Evolutionary conservation across 805 yeast genomes (phyloP).

Genomic region (Saccharomyces paradoxus): DNA sequence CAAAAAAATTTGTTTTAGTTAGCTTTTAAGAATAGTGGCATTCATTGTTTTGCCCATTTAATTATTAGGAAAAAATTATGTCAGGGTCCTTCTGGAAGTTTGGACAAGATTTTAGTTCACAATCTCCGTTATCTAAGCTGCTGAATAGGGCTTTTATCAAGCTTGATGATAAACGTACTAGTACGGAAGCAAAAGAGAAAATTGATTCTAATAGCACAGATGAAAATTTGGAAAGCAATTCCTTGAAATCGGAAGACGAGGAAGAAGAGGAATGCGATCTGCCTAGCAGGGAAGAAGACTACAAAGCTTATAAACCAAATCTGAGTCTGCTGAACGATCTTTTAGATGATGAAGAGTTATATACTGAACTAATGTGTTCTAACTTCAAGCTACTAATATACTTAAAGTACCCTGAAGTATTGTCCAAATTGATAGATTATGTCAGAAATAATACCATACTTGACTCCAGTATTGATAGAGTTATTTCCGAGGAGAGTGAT

Average conservation of each 20-base stretch:
- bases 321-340: constrained; percentile 44
- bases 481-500: constrained; percentile 6
- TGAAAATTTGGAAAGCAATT: constrained; percentile 29
- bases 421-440: constrained; percentile 59
- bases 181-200: constrained; percentile 1
- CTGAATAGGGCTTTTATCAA: constrained; percentile 32
- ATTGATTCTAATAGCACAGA: not conserved
- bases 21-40: not conserved
- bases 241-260: constrained; percentile 25
- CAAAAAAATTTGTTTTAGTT: not conserved
- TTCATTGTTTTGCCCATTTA: not conserved
- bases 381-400: constrained; percentile 71
- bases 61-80: constrained; percentile 17
- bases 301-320: constrained; percentile 35
- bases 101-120: constrained; percentile 48
- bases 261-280: constrained; percentile 12
- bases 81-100: constrained; percentile 52
- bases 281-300: constrained; percentile 30
- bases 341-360: constrained; percentile 64
- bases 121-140: constrained; percentile 46
- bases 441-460: constrained; percentile 39
- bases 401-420: constrained; percentile 67
- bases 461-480: constrained; percentile 17
- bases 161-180: constrained; percentile 9
- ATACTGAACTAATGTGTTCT: constrained; percentile 64